Conservation (phyloP, 257 asterid genomes). For the Datura wrightii region DNA sequence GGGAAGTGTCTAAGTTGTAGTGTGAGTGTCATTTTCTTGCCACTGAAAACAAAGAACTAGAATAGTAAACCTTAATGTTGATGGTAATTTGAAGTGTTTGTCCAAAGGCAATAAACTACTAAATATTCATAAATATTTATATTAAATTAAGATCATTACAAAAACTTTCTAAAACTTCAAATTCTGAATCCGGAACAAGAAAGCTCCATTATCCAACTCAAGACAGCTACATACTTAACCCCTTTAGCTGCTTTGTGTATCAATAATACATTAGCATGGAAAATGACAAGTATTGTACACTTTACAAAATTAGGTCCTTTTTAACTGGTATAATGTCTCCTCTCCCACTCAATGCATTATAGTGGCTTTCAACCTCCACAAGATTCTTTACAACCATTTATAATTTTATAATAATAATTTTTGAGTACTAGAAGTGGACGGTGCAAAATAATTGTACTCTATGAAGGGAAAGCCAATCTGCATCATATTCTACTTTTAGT, state of each 20-base stretch:
- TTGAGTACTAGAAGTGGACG: constrained; percentile 35
- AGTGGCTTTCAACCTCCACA: constrained; percentile 35
- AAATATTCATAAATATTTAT: no score
- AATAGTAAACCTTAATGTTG: not conserved
- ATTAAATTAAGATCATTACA: not conserved
- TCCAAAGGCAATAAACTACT: not conserved
- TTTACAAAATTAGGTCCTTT: constrained; percentile 30
- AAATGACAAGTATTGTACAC: constrained; percentile 6
- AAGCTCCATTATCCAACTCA: not conserved
- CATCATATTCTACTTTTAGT: constrained; percentile 28
- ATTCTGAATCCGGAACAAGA: rapidly evolving
- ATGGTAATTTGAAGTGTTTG: not conserved
- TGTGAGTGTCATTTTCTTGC: not conserved
- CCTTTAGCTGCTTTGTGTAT: not conserved
- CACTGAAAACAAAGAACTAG: not conserved
- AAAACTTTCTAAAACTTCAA: rapidly evolving
- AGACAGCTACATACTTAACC: not conserved
- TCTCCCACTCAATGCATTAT: constrained; percentile 34
- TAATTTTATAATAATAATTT: not conserved
- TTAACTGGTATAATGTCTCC: constrained; percentile 30
- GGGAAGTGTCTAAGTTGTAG: not conserved
- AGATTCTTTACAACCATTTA: constrained; percentile 39
- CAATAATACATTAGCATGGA: constrained; percentile 18
- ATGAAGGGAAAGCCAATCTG: constrained; percentile 30
- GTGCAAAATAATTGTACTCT: constrained; percentile 46